phyloP scores from a whole-genome alignment of 2,329 filamentous ascomycete genomes.

The Piedraia hortae region DNA sequence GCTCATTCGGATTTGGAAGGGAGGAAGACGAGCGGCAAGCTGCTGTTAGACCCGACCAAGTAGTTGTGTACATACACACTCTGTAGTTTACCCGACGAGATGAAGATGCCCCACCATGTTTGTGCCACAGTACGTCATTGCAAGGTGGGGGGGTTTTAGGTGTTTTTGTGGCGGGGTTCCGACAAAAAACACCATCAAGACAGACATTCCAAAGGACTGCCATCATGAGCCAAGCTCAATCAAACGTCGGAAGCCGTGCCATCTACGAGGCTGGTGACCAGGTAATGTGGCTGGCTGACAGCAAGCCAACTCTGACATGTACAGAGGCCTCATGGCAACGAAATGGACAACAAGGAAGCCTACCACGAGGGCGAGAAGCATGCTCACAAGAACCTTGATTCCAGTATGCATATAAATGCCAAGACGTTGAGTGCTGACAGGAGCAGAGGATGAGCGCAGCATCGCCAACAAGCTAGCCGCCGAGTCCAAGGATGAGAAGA shows the following conservation, averaged over 20 bases:
- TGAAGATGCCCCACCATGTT: no score
- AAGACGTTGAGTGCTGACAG: conserved; percentile 1
- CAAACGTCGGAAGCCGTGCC: conserved; percentile 35
- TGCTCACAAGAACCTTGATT: no score
- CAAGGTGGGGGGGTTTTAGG: no score
- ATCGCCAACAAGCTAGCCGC: conserved; percentile 44
- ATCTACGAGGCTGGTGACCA: conserved; percentile 60
- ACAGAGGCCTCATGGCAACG: conserved; percentile 1
- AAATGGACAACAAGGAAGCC: no score
- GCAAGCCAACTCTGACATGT: background rate
- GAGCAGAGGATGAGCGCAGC: conserved; percentile 37
- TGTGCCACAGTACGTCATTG: no score
- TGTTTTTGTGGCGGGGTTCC: no score
- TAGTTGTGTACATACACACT: conserved; percentile 5
- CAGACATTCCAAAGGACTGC: no score
- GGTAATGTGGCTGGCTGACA: no score
- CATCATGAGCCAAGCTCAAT: no score
- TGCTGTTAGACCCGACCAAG: conserved; percentile 35
- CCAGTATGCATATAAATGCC: conserved; percentile 2
- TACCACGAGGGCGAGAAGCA: no score
- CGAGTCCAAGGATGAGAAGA: conserved; percentile 26
- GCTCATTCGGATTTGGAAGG: conserved; percentile 60
- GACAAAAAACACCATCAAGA: no score
- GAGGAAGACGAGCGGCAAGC: conserved; percentile 59
- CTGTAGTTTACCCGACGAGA: no score